These are phyloP conservation scores for Elongisporangium anandrum DNA, from an alignment of 352 stramenopile species.

Conservation along the genomic window DNA sequence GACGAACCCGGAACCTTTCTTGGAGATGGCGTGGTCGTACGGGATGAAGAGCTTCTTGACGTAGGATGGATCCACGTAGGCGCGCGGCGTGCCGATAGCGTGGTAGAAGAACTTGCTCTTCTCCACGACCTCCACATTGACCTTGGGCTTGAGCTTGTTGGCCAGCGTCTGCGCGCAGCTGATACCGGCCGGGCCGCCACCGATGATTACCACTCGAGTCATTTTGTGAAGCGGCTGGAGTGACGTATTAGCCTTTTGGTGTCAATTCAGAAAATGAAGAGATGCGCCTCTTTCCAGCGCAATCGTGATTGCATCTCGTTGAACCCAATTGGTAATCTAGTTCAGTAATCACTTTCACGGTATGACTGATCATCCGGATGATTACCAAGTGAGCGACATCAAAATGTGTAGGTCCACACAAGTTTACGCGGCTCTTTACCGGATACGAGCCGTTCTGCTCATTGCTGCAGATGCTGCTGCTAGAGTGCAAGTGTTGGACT, in stretches of 20 bases:
- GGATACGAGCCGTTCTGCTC: conserved; percentile 47
- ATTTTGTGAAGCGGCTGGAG: too few relatives aligned
- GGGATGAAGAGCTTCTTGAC: conserved; percentile 60
- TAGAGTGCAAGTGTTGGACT: conserved; percentile 11
- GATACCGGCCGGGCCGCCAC: conserved; percentile 48
- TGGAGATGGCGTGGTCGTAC: conserved; percentile 55
- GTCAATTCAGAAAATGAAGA: too few relatives aligned
- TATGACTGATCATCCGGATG: too few relatives aligned
- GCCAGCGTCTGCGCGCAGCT: conserved; percentile 35
- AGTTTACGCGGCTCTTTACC: too few relatives aligned
- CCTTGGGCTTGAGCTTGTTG: conserved; percentile 20
- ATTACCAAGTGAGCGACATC: too few relatives aligned
- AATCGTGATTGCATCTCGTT: too few relatives aligned
- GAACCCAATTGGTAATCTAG: too few relatives aligned
- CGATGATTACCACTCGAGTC: conserved; percentile 51
- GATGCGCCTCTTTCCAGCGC: too few relatives aligned
- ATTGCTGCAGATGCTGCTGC: conserved; percentile 42
- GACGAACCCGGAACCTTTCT: conserved; percentile 41
- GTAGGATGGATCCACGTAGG: conserved; percentile 45
- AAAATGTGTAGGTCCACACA: too few relatives aligned
- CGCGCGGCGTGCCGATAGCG: conserved; percentile 36
- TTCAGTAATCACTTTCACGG: too few relatives aligned
- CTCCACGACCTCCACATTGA: conserved; percentile 52
- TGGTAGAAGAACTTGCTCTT: conserved; percentile 54
- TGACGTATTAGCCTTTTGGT: too few relatives aligned